A percentile compares a stretch with the other conserved stretches of the same genome.
Evolutionary conservation across 371 early-diverging fungal genomes (phyloP).

Genomic region (Chytridium lagenaria): DNA sequence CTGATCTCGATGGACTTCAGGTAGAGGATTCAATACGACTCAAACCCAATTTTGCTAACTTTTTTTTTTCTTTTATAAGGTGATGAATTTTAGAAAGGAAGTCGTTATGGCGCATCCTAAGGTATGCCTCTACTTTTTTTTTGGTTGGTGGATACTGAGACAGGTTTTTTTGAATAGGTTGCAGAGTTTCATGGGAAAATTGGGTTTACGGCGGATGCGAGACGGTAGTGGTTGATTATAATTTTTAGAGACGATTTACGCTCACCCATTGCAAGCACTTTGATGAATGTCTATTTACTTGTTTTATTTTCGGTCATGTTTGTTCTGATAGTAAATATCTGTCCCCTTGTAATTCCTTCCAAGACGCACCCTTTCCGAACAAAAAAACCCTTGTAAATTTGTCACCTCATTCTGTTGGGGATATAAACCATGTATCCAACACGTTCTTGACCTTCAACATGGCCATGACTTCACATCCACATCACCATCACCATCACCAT

Average conservation of each 20-base stretch:
- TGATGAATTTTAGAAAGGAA: conserved; percentile 57
- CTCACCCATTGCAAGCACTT: too few relatives aligned
- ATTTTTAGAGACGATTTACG: too few relatives aligned
- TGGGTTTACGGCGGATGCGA: neutral
- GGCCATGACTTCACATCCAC: neutral
- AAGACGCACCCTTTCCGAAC: neutral
- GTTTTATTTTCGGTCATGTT: too few relatives aligned
- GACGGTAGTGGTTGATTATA: neutral
- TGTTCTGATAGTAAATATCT: too few relatives aligned
- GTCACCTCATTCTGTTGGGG: neutral
- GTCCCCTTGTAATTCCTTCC: too few relatives aligned
- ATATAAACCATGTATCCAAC: too few relatives aligned
- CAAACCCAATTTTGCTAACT: neutral
- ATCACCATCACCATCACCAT: neutral
- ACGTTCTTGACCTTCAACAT: neutral
- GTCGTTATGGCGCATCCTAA: conserved; percentile 74
- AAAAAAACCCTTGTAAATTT: neutral
- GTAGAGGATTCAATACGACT: conserved; percentile 40
- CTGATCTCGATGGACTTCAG: conserved; percentile 59
- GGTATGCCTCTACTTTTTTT: conserved; percentile 34
- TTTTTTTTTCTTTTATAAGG: too few relatives aligned
- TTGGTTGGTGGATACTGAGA: neutral
- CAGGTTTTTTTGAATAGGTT: neutral
- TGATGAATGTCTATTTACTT: too few relatives aligned
- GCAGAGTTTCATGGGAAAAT: conserved; percentile 4